Base-by-base conservation (phyloP, 345 rosid species). In the Acer yangbiense region DNA sequence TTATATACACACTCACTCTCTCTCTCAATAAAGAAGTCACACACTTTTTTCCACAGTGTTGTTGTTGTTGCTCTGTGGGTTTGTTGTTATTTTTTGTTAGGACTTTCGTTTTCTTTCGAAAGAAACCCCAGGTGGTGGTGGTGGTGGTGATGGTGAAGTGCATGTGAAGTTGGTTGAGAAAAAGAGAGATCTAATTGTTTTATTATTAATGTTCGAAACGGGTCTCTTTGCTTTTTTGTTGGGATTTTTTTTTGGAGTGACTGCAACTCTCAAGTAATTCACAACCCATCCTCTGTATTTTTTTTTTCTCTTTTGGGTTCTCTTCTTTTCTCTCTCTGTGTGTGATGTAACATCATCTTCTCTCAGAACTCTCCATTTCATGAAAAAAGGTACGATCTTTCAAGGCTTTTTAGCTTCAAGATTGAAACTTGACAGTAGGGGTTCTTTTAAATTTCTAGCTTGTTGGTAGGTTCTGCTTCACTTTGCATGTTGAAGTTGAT, bases 91-190 rank as follows among this genome's bases (percentile, higher is more conserved):
- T 43, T 32, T 4, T 35, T 20, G 71, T 68, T 0, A 68, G 62
- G 71, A 74, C 79, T 67, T 76, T 88, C 83, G 67, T 83, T 88
- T 84, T 90, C 89, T 69, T 35, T 80, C 65, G 77, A 86, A 87
- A 83, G 86, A 74, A 77, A 66, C 89, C 78, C 66, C 81, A 75
- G 82, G 9, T 8, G 63, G 27, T 57, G 5, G 10, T 9, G 64
- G 27, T 60, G 64, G 64, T 55, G 61, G 61, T 55, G 61, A 65
- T 72, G 80, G 65, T 78, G 84, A 80, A 67, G 39, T 83, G 76
- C 93, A 88, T 88, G 92, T 87, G 91, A 90, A 83, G 87, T 85
- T 86, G 82, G 84, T 83, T 81, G 78, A 20, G 63, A 79, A 73
- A 50, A 50, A 61, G 71, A 66, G 71, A 65, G 75, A 72, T 77